Evolutionary conservation across 2,329 filamentous ascomycete species (phyloP), one percentile per base, ranked within the genome.

Genomic region (Penicillium thymicola): DNA sequence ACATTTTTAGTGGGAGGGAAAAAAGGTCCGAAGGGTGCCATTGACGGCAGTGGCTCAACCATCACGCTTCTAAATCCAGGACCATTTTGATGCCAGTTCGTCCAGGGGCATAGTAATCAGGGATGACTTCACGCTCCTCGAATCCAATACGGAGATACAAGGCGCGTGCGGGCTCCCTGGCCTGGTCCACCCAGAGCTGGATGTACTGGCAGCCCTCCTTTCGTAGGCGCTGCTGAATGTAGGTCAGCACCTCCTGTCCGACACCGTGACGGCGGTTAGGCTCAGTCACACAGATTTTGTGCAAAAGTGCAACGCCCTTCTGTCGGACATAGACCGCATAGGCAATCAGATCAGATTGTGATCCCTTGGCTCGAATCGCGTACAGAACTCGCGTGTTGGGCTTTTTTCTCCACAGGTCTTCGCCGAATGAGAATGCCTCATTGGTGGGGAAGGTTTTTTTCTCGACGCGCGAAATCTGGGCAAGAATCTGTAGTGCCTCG

Each of bases 151-250:
- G 70, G 25, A 61, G 54, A 69, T 82, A 83, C 57, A 82, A 64
- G 47, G 67, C 67, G 60, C 75, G 72, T 7, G 81, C 79, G 57
- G 74, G 70, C 36, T 70, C 63, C 60, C 79, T 75, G 46, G 66
- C 73, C 67, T 78, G 75, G 59, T 83, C 79, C 43, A 82, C 80
- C 81, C 80, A 82, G 51, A 82, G 65, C 42, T 79, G 75, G 55
- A 83, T 75, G 46, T 66, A 75, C 59, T 75, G 71, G 65, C 79
- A 81, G 49, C 78, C 79, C 66, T 78, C 76, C 60, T 70, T 75
- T 61, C 70, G 70, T 54, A 82, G 71, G 47, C 73, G 71, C 48
- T 69, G 62, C 49, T 73, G 70, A 61, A 81, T 73, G 59, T 74
- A 74, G 58, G 71, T 66, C 65, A 82, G 67, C 57, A 82, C 68